A percentile compares a stretch with the other conserved stretches of the same genome.
These are phyloP conservation scores for Acacia pycnantha DNA, from an alignment of 331 rosid genomes.

Conservation along the genomic window DNA sequence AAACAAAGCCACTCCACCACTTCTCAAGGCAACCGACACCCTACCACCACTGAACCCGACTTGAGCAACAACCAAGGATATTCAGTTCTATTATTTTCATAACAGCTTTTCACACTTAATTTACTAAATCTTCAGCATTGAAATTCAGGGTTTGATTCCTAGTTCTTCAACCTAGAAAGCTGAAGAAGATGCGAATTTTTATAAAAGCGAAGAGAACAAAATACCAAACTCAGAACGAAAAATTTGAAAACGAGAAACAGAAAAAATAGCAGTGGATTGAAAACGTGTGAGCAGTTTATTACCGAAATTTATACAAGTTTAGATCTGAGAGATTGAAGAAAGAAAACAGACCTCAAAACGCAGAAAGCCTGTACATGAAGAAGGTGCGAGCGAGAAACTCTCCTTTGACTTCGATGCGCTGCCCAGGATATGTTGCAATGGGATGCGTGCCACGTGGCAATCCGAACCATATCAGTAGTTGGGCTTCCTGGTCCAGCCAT, in stretches of 20 bases:
- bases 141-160: neutral
- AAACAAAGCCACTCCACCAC: neutral
- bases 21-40: neutral
- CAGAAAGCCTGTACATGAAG: neutral
- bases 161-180: neutral
- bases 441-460: neutral
- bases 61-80: neutral
- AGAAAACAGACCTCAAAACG: neutral
- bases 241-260: neutral
- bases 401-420: neutral
- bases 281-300: too few species aligned
- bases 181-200: neutral
- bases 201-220: neutral
- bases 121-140: neutral
- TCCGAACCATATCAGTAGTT: neutral
- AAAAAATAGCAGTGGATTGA: neutral
- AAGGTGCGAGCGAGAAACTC: neutral
- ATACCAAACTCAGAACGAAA: neutral
- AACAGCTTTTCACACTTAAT: neutral
- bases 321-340: neutral
- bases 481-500: neutral
- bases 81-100: neutral
- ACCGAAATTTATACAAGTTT: neutral
- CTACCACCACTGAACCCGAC: neutral
- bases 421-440: neutral